Conservation (phyloP, 2,329 filamentous ascomycete genomes). For the Diaporthe citriasiana region DNA sequence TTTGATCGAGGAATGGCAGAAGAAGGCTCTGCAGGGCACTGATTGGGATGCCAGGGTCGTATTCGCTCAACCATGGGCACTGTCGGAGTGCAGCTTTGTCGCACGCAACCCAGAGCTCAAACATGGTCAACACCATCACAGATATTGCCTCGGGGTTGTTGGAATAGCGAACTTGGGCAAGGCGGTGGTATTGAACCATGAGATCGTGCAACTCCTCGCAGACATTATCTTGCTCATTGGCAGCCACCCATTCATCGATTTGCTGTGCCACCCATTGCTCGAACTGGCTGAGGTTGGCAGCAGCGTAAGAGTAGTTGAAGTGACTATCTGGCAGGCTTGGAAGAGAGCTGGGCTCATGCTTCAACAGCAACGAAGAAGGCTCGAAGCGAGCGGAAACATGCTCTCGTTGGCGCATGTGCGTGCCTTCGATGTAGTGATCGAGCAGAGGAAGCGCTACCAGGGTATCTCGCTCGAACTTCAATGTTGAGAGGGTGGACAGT, state of each 20-base stretch:
- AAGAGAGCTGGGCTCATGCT: not conserved
- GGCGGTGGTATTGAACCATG: conserved; percentile 53
- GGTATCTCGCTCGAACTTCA: conserved; percentile 45
- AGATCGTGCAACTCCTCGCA: conserved; percentile 50
- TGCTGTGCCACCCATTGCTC: conserved; percentile 63
- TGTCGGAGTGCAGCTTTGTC: conserved; percentile 61
- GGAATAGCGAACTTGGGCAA: conserved; percentile 52
- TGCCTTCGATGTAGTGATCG: conserved; percentile 33
- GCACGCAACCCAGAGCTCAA: conserved; percentile 72
- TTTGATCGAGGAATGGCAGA: conserved; percentile 58
- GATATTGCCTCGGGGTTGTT: conserved; percentile 63
- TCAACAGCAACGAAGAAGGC: conserved; percentile 7
- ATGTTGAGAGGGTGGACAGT: conserved; percentile 36
- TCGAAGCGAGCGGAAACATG: not conserved
- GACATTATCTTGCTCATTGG: conserved; percentile 41
- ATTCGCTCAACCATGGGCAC: conserved; percentile 60
- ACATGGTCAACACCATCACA: conserved; percentile 66
- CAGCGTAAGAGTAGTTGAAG: conserved; percentile 33
- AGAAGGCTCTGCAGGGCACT: conserved; percentile 59
- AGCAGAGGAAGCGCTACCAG: conserved; percentile 37
- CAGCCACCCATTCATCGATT: conserved; percentile 56
- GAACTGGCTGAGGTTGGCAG: conserved; percentile 54
- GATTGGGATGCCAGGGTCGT: conserved; percentile 59
- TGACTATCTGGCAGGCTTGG: conserved; percentile 31
- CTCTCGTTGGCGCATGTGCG: not conserved